phyloP scores from a whole-genome alignment of 371 early-diverging fungal species.

The Entomophthora muscae region DNA sequence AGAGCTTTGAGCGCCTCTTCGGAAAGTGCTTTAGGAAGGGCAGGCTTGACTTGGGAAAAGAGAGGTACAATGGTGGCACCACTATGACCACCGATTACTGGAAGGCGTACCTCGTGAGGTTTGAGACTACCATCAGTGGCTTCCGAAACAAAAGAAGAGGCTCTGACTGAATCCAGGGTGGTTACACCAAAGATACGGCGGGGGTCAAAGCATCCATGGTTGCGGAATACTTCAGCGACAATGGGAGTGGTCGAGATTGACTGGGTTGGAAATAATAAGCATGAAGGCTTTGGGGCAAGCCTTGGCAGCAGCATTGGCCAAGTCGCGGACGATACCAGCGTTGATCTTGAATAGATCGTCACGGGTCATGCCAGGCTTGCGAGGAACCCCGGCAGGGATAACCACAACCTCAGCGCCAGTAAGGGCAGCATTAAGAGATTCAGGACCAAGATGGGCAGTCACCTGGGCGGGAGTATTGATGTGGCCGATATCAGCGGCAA shows the following conservation, averaged over 20 bases:
- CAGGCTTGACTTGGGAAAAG: slow-evolving; percentile 34
- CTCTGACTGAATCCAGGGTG: slow-evolving; percentile 75
- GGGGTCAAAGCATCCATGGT: slow-evolving; percentile 58
- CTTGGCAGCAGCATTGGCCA: slow-evolving; percentile 60
- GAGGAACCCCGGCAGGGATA: slow-evolving; percentile 86
- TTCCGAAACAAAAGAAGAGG: slow-evolving; percentile 61
- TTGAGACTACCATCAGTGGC: slow-evolving; percentile 14
- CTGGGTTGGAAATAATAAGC: slow-evolving; percentile 77
- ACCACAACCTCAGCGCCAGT: slow-evolving; percentile 61
- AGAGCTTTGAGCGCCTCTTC: slow-evolving; percentile 55
- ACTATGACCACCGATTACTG: slow-evolving; percentile 86
- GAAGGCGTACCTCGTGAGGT: slow-evolving; percentile 34
- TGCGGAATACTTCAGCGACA: slow-evolving; percentile 65
- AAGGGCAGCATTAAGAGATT: slow-evolving; percentile 43
- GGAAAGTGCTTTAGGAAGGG: slow-evolving; percentile 20
- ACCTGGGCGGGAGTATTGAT: slow-evolving; percentile 56
- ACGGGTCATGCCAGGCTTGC: slow-evolving; percentile 86
- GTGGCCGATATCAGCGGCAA: slow-evolving; percentile 58
- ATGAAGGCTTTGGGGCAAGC: slow-evolving; percentile 61
- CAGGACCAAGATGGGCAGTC: slow-evolving; percentile 21
- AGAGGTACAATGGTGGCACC: slow-evolving; percentile 79
- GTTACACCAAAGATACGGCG: slow-evolving; percentile 75
- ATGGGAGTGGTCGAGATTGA: slow-evolving; percentile 86
- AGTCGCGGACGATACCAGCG: slow-evolving; percentile 65
- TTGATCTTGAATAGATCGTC: slow-evolving; percentile 77